Evolutionary conservation across 163 green algal genomes (phyloP), one percentile per base, ranked within the genome.

Genomic region (Chlamydomonas reinhardtii): DNA sequence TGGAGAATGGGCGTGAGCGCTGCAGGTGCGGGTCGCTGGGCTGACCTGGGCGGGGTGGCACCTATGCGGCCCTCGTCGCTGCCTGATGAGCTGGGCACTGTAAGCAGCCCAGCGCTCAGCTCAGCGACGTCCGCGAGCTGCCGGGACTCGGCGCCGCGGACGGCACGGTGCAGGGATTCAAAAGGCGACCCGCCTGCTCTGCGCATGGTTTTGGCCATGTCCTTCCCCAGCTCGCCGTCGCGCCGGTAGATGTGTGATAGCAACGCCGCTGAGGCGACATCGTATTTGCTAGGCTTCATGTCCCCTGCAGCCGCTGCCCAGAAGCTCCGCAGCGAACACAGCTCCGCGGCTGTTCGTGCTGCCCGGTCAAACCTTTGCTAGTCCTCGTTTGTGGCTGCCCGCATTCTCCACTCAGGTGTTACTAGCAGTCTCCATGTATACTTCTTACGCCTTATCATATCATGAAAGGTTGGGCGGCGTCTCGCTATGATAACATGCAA

Each of bases 271-370:
- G 52, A 65, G 3, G 79, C 68, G 25, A 86, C 43, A 15, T 86
- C 79, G 73, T 86, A 73, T 32, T 85, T 85, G 66, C 48, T 85
- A 3, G 64, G 76, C 24, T 65, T 84, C 29, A 74, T 76, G 8
- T 15, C 2, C 24, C 68, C 43, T 9, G 12, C 24, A 29, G 22
- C 61, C 25, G 20, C n/a, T n/a, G n/a, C n/a, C n/a, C 9, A 27
- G 61, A 27, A 68, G 62, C 2, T 48, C 4, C 62, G 5, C 25
- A 32, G 20, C 69, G n/a, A 29, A 66, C 61, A 17, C 61, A 19
- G 24, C 39, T 48, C 39, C 39, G 39, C 8, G 24, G 61, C 61
- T 29, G 24, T 66, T 22, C 25, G 61, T 12, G 0, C 1, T 0
- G 0, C 39, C 25, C 25, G 61, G 70, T 43, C 32, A 54, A 43